Evolutionary conservation across 2,329 filamentous ascomycete species (phyloP).

Genomic region (Arthroderma uncinatum): DNA sequence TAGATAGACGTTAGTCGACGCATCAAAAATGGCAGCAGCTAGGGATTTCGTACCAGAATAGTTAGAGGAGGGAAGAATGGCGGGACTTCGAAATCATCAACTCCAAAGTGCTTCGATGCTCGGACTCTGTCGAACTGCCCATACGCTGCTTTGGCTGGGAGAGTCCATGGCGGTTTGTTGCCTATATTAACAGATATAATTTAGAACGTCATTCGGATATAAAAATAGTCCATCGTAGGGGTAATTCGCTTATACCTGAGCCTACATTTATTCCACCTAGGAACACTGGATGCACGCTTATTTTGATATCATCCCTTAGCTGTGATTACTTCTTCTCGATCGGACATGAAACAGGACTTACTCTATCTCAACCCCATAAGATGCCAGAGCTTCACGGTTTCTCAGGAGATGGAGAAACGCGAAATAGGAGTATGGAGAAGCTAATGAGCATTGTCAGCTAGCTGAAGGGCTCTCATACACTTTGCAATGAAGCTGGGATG

Average conservation of each 20-base stretch:
- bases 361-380: constrained; percentile 55
- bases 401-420: constrained; percentile 47
- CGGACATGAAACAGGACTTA: constrained; percentile 31
- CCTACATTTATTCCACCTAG: constrained; percentile 55
- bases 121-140: constrained; percentile 40
- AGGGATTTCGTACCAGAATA: constrained; percentile 38
- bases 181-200: constrained; percentile 33
- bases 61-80: constrained; percentile 46
- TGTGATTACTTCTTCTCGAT: not conserved
- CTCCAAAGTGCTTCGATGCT: constrained; percentile 43
- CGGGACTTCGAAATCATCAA: constrained; percentile 34
- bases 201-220: not conserved
- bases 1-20: not conserved
- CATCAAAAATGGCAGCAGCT: not conserved
- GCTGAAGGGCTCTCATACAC: no score
- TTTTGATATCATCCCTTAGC: constrained; percentile 20
- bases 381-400: constrained; percentile 44
- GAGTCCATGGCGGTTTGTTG: constrained; percentile 63
- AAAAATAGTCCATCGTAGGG: not conserved
- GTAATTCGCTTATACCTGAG: constrained; percentile 35
- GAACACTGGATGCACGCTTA: constrained; percentile 54
- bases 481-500: not conserved
- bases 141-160: constrained; percentile 57
- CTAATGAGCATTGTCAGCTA: constrained; percentile 30
- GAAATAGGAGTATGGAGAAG: constrained; percentile 49